Base-by-base conservation (phyloP, 192 early-diverging fungal genomes). In the Dispira simplex region DNA sequence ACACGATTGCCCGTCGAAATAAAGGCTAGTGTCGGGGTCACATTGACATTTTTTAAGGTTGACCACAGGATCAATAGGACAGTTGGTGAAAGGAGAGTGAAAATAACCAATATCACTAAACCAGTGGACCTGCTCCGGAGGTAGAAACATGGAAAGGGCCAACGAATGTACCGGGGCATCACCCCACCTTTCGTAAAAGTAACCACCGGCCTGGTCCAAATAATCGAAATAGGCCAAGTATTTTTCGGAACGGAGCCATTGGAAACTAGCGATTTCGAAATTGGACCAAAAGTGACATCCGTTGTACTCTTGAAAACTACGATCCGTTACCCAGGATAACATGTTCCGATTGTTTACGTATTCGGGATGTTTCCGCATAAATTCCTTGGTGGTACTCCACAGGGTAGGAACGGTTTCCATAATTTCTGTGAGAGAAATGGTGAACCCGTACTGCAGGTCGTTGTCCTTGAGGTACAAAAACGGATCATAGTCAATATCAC, bases 221-320 rank as follows among this genome's bases (percentile, higher is more conserved):
- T 76, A 67, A 2, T 82, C 53, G 48, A 87, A 88, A 63, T 73
- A 87, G 23, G 73, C 70, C 51, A 71, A 55, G 66, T 86, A 86
- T 12, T 69, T 68, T 27, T 69, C 66, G 65, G 68, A 73, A 52
- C 80, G 65, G 63, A 76, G 82, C 46, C 87, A 71, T 18, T 79
- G 66, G 59, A 87, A 47, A 28, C 74, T 71, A 16, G 75, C 85
- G 47, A 87, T 87, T 66, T 86, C 87, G 73, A 89, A 89, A 66
- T 89, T 89, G 65, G 77, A 80, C 87, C 87, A 88, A 55, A 87
- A 88, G 67, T 89, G 85, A 64, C 86, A 88, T 53, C 69, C 54
- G 71, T 88, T 85, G 71, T 86, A 87, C 63, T 65, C 67, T 48
- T 78, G 71, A 47, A 46, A 63, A n/a, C 51, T 48, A 13, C 80